phyloP scores from a whole-genome alignment of 768 basidiomycete species.

The Suillus spraguei region DNA sequence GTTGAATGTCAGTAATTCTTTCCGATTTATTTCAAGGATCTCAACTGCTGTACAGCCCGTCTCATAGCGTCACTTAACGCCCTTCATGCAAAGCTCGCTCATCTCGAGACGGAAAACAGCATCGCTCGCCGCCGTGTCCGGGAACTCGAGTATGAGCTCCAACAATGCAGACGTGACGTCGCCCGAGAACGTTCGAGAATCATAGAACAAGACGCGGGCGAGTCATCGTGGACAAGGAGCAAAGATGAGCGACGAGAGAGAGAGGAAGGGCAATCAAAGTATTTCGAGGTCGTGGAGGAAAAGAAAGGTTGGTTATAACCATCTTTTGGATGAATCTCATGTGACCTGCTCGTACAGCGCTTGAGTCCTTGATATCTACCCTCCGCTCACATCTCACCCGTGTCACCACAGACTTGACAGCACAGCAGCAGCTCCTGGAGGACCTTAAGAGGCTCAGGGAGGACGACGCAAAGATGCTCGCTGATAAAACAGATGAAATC shows the following conservation, averaged over 20 bases:
- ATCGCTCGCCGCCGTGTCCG: conserved; percentile 81
- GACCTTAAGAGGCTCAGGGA: conserved; percentile 68
- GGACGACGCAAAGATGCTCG: conserved; percentile 56
- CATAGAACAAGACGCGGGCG: conserved; percentile 50
- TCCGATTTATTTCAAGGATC: neutral
- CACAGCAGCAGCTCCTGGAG: conserved; percentile 69
- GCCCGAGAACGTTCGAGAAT: conserved; percentile 67
- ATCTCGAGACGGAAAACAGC: conserved; percentile 81
- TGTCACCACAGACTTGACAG: conserved; percentile 76
- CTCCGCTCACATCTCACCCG: conserved; percentile 76
- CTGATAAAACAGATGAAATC: conserved; percentile 68
- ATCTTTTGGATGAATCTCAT: neutral
- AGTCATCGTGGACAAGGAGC: conserved; percentile 27
- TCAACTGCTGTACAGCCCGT: conserved; percentile 45
- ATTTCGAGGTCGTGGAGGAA: conserved; percentile 81
- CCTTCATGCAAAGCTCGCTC: conserved; percentile 68
- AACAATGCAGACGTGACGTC: conserved; percentile 80
- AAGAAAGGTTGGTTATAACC: conserved; percentile 72
- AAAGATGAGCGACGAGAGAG: conserved; percentile 35
- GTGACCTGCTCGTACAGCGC: conserved; percentile 47
- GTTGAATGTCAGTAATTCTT: conserved; percentile 54
- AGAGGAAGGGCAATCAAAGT: conserved; percentile 48
- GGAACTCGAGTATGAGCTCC: conserved; percentile 86
- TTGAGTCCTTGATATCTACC: conserved; percentile 77
- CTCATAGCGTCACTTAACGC: conserved; percentile 60